Base-by-base conservation (phyloP, 129 eudicot species). In the Flaveria linearis region DNA sequence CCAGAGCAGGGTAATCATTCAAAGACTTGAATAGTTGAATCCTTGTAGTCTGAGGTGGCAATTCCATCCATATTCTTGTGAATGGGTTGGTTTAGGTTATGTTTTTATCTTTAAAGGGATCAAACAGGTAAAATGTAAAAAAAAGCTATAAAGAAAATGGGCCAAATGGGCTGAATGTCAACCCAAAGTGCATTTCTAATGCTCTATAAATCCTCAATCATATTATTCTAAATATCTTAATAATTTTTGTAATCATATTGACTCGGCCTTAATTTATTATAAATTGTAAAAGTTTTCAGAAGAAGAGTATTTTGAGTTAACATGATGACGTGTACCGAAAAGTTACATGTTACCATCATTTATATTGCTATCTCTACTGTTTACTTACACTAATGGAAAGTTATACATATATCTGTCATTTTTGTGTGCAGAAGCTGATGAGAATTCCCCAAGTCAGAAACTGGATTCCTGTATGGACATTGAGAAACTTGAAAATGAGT, bases 401-500 rank as follows among this genome's bases (percentile, higher is more conserved):
- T 71, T 39, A 45, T 67, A 72, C 41, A 52, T 57, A n/a, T 22
- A 46, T 43, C 12, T 78, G 69, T 58, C 3, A 20, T 49, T 73
- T 50, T 12, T 67, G 45, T 69, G 45, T 80, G 86, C 85, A 84
- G 92, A 89, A 69, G 80, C 84, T 76, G 68, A 61, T 69, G 88
- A 70, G 82, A 75, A 79, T 82, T 41, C 51, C 72, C 81, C 81
- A 68, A 77, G 86, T 65, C 86, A 83, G 73, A 85, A 77, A 75
- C 76, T 36, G 65, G 85, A 83, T 66, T 79, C 89, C 23, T 89
- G 78, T 81, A 33, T 95, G 55, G 88, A 84, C 78, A 74, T 88
- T 66, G 89, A 89, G 82, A 84, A 83, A 73, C 95, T 95, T 80
- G 99, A 95, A 77, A 88, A 91, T 28, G 99, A 95, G 88, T 91